Base-by-base conservation (phyloP, 306 rosid species). In the Corylus americana region DNA sequence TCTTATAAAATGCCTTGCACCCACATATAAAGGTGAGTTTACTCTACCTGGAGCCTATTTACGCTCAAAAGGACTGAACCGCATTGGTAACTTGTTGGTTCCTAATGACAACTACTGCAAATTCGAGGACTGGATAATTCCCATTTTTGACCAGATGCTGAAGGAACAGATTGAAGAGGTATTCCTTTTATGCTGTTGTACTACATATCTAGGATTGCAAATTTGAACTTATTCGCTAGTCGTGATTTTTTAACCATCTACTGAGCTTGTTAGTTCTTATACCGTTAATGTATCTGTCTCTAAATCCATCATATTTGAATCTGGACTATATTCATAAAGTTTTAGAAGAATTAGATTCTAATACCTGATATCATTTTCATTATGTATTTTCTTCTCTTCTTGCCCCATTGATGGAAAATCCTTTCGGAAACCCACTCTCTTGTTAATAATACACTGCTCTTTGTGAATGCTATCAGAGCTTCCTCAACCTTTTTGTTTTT, bases 41-140 rank as follows among this genome's bases (percentile, higher is more conserved):
- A 81, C 92, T 68, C 83, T 95, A 9, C 87, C 88, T 5, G 99
- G 99, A 55, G 89, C 92, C 16, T 6, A 78, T 70, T 88, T 95
- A 68, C 92, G 96, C 61, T 93, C 98, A 1, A 91, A 90, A 78
- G 99, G 99, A 74, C 76, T 95, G 85, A 95, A 95, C 85, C 90
- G 99, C 61, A 95, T 91, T 35, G 99, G 99, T 78, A 95, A 95
- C 71, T 89, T 95, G 77, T 79, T 95, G 89, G 98, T 91, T 75
- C 99, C 99, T 55, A 95, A 93, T 79, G 96, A 75, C 39, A 93
- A 95, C 79, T 93, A 95, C 76, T 90, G 98, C 90, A 91, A 90
- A 80, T 95, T 95, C 17, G 98, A 95, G 89, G 99, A 95, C 81
- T 95, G 99, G 98, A 89, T 93, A 79, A 84, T 93, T 81, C 98